These are phyloP conservation scores for Fusarium agapanthi DNA, from an alignment of 2,329 filamentous ascomycete genomes.

Conservation along the genomic window DNA sequence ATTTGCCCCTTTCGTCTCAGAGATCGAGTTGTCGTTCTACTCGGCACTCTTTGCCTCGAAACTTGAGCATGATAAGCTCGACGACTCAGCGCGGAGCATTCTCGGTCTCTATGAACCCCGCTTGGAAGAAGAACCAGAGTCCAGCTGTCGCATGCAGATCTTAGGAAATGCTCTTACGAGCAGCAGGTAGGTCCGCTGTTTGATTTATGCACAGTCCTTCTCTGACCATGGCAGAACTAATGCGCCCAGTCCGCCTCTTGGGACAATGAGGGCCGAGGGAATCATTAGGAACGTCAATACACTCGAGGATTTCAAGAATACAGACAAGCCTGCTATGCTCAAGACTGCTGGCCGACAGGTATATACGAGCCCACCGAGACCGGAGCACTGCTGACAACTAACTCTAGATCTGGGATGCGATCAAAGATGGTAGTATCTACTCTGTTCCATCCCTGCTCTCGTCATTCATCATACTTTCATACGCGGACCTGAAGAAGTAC, in stretches of 20 bases:
- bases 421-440: slow-evolving; percentile 95
- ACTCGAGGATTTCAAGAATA: slow-evolving; percentile 87
- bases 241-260: slow-evolving; percentile 67
- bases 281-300: slow-evolving; percentile 97
- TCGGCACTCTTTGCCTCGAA: slow-evolving; percentile 90
- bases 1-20: slow-evolving; percentile 91
- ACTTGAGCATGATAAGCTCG: slow-evolving; percentile 95
- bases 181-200: slow-evolving; percentile 71
- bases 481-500: slow-evolving; percentile 96
- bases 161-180: slow-evolving; percentile 85
- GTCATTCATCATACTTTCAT: slow-evolving; percentile 89
- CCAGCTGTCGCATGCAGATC: slow-evolving; percentile 90
- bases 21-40: slow-evolving; percentile 96
- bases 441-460: slow-evolving; percentile 90
- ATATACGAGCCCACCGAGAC: slow-evolving; percentile 23
- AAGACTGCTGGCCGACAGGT: slow-evolving; percentile 82
- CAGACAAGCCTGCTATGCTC: slow-evolving; percentile 81
- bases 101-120: slow-evolving; percentile 90
- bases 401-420: slow-evolving; percentile 93
- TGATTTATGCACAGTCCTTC: slow-evolving; percentile 27
- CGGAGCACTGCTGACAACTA: slow-evolving; percentile 19
- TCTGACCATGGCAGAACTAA: slow-evolving; percentile 43
- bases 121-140: slow-evolving; percentile 75
- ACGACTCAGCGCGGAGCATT: slow-evolving; percentile 88
- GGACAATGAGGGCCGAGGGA: slow-evolving; percentile 85